A percentile compares a stretch with the other conserved stretches of the same genome.
phyloP scores from a whole-genome alignment of 129 eudicot genomes.

The Mikania micrantha region DNA sequence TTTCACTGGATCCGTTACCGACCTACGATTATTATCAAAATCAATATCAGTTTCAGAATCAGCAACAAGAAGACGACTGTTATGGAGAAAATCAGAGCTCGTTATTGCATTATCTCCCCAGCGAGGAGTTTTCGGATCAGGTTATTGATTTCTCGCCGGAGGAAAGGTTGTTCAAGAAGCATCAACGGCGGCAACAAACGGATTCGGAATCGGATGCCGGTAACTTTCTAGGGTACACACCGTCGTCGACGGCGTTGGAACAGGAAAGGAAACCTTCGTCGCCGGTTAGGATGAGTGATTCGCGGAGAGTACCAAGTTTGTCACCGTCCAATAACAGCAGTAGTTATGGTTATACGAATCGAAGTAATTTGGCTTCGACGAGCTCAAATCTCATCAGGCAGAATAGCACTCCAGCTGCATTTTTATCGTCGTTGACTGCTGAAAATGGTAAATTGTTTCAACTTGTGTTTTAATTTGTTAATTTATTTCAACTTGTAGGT shows the following conservation, averaged over 20 bases:
- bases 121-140: conserved; percentile 19
- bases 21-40: conserved; percentile 12
- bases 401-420: conserved; percentile 82
- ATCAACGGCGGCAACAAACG: background rate
- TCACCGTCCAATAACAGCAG: background rate
- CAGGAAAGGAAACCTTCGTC: conserved; percentile 8
- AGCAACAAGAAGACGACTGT: background rate
- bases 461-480: background rate
- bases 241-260: conserved; percentile 19
- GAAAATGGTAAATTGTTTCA: conserved; percentile 42
- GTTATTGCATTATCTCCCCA: conserved; percentile 22
- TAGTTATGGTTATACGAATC: conserved; percentile 16
- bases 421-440: conserved; percentile 38
- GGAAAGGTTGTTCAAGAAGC: conserved; percentile 16
- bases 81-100: conserved; percentile 3
- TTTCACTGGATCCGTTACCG: conserved; percentile 29
- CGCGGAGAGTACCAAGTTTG: conserved; percentile 15
- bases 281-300: conserved; percentile 3
- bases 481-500: conserved; percentile 21
- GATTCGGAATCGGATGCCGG: conserved; percentile 16
- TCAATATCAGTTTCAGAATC: background rate
- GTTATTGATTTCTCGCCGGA: conserved; percentile 17
- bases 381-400: conserved; percentile 60
- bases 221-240: conserved; percentile 12
- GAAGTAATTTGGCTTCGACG: conserved; percentile 2